Evolutionary conservation across 129 eudicot genomes (phyloP).

Genomic region (Pulicaria dysenterica): DNA sequence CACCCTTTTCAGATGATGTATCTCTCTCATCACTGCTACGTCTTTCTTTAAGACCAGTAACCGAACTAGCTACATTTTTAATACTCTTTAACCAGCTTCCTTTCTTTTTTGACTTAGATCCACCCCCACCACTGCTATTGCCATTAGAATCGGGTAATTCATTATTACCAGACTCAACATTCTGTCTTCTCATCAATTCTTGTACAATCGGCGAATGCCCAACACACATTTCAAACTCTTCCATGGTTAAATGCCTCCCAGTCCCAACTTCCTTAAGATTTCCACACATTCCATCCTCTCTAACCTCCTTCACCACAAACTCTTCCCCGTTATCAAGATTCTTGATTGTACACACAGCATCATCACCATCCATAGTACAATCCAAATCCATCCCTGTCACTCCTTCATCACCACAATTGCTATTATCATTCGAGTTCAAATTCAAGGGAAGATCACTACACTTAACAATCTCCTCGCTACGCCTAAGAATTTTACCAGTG

Average conservation of each 20-base stretch:
- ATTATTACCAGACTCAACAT: constrained; percentile 66
- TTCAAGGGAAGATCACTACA: constrained; percentile 17
- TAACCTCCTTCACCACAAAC: constrained; percentile 90
- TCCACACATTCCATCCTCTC: constrained; percentile 82
- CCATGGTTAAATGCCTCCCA: constrained; percentile 87
- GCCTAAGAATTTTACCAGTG: constrained; percentile 44
- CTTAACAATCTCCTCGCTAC: constrained; percentile 41
- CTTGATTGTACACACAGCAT: constrained; percentile 65
- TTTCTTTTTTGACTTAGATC: constrained; percentile 69
- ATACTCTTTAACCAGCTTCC: constrained; percentile 81
- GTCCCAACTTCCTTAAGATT: constrained; percentile 87
- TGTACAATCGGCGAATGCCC: constrained; percentile 97
- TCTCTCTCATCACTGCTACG: constrained; percentile 93
- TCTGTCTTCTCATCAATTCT: constrained; percentile 93
- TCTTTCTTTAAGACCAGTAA: constrained; percentile 74
- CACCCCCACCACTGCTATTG: constrained; percentile 50
- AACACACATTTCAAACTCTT: constrained; percentile 85
- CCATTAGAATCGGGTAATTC: constrained; percentile 38
- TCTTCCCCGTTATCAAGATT: constrained; percentile 93
- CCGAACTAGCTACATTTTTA: constrained; percentile 79
- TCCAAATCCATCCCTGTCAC: constrained; percentile 29
- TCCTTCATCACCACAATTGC: constrained; percentile 28
- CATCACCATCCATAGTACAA: constrained; percentile 35
- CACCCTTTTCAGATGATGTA: constrained; percentile 94
- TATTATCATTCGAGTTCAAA: constrained; percentile 28